These are phyloP conservation scores for Tylopilus balloui DNA, from an alignment of 768 basidiomycete genomes.

Conservation along the genomic window DNA sequence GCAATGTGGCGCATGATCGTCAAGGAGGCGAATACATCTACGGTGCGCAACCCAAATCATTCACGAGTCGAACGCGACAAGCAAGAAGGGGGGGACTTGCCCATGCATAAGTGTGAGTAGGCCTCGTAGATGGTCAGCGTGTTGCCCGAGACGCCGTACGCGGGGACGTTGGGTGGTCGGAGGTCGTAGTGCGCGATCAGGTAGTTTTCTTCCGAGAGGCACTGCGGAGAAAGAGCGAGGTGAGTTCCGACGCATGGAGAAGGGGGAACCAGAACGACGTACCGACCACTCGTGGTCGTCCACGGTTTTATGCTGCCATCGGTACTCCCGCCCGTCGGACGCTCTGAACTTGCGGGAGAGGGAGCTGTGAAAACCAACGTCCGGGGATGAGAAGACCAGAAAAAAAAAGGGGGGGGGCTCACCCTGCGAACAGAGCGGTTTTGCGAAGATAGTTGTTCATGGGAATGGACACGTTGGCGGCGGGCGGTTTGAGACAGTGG, in stretches of 20 bases:
- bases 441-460: constrained; percentile 65
- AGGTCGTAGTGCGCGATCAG: constrained; percentile 66
- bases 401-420: constrained; percentile 20
- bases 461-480: constrained; percentile 40
- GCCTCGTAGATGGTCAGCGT: constrained; percentile 56
- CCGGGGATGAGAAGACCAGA: constrained; percentile 12
- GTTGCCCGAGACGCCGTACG: constrained; percentile 61
- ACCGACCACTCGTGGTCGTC: constrained; percentile 74
- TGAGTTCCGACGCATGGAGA: not conserved
- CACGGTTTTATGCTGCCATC: constrained; percentile 54
- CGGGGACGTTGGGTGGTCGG: constrained; percentile 47
- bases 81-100: constrained; percentile 32
- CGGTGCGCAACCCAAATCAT: not conserved
- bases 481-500: constrained; percentile 43
- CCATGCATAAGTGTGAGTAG: constrained; percentile 48
- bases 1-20: constrained; percentile 63
- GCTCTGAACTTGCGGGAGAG: constrained; percentile 63
- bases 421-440: constrained; percentile 64
- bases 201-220: constrained; percentile 48
- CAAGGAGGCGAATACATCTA: constrained; percentile 56
- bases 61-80: not conserved
- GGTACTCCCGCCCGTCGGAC: constrained; percentile 67
- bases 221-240: constrained; percentile 34
- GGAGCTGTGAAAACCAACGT: too few relatives aligned
- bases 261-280: constrained; percentile 29